Evolutionary conservation across 768 basidiomycete genomes (phyloP).

Genomic region (Boletus reticulatus): DNA sequence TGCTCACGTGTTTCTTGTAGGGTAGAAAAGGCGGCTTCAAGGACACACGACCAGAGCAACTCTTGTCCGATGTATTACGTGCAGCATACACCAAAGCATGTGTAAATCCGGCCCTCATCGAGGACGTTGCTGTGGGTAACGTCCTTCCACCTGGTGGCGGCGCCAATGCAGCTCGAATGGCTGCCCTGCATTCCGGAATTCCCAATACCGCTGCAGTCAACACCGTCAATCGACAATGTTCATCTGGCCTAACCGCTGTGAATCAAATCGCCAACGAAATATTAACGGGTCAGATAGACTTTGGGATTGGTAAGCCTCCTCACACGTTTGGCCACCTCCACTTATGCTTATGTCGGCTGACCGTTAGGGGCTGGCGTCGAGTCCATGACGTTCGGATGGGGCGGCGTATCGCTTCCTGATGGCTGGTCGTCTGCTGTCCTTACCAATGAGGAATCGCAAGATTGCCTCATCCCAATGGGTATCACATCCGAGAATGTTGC

Average conservation of each 20-base stretch:
- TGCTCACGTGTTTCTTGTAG: constrained; percentile 35
- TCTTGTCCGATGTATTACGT: constrained; percentile 73
- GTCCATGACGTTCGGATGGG: constrained; percentile 83
- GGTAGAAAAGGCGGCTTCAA: constrained; percentile 88
- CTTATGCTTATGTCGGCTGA: constrained; percentile 7
- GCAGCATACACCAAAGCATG: constrained; percentile 66
- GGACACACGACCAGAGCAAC: constrained; percentile 81
- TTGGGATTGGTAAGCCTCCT: constrained; percentile 72
- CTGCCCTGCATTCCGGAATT: constrained; percentile 81
- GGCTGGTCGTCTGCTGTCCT: constrained; percentile 66
- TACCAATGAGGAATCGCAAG: constrained; percentile 63
- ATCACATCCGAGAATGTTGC: constrained; percentile 96
- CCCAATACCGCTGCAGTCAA: constrained; percentile 71
- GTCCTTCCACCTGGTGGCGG: constrained; percentile 88
- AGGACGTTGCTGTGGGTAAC: constrained; percentile 84
- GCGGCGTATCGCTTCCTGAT: constrained; percentile 52
- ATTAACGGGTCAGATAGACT: constrained; percentile 73
- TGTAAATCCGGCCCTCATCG: constrained; percentile 79
- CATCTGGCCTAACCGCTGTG: constrained; percentile 80
- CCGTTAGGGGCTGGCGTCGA: constrained; percentile 78
- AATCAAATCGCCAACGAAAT: constrained; percentile 84
- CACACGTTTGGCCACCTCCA: background rate
- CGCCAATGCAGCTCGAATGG: constrained; percentile 80
- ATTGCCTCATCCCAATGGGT: constrained; percentile 88
- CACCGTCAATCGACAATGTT: constrained; percentile 91